Base-by-base conservation (phyloP, 78 protist species). In the Creolimax fragrantissima region DNA sequence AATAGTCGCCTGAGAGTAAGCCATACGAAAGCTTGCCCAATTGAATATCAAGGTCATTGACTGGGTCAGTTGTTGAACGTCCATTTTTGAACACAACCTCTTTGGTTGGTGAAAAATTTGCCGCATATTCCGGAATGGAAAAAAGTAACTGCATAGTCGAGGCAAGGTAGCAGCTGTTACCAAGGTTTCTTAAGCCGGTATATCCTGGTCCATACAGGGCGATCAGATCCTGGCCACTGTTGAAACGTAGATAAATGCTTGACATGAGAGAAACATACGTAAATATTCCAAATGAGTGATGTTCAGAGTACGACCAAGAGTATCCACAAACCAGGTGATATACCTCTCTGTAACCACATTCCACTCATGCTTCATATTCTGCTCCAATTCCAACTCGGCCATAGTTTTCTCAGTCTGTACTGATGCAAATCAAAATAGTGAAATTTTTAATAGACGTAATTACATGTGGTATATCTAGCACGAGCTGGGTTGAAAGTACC, bases 141-240 rank as follows among this genome's bases (percentile, higher is more conserved):
- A 58, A 58, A 24, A 58, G 74, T 24, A 58, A 24, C 74, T 58
- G 74, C 74, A 58, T 58, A 24, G 74, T 58, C 36, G 97, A 95
- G 41, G 96, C 93, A 93, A 97, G 92, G 91, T 97, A 97, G 94
- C 98, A 96, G 42, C 96, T 93, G 94, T 98, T 98, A 42, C 99
- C 99, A 5, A 98, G 47, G 92, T 98, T 98, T 42, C 36, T 45
- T 37, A 98, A 85, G 35, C 99, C 99, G 3, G 98, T 95, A 37
- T n/a, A 47, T 32, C 99, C 98, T 2, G 97, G 96, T 2, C 98
- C 99, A 42, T 41, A 94, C 2, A 95, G 90, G 39, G 95, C 93
- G 85, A 36, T 94, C 36, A 97, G 93, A 5, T 45, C 84, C 81
- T 66, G 84, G 85, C 97, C 98, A 2, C 98, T 98, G 58, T 84